Percentiles rank a stretch among this genome's conserved stretches.
phyloP scores from a whole-genome alignment of 768 basidiomycete species.

The Chiua virens region DNA sequence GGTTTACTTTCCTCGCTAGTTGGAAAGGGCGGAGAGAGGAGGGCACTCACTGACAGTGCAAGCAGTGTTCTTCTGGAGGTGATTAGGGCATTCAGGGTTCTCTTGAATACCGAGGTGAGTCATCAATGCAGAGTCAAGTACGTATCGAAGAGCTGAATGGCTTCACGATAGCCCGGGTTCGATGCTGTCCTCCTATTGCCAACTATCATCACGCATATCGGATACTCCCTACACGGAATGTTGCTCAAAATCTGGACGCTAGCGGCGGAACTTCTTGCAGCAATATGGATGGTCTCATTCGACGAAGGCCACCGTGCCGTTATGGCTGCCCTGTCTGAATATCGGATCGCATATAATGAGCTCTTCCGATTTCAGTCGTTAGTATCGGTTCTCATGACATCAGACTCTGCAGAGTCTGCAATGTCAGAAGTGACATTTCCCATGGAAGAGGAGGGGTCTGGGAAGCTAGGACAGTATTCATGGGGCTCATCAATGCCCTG shows the following conservation, averaged over 20 bases:
- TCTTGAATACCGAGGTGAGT: conserved; percentile 81
- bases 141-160: neutral
- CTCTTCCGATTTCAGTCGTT: conserved; percentile 79
- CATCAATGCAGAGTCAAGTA: neutral
- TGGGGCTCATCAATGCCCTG: conserved; percentile 80
- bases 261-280: conserved; percentile 78
- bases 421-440: conserved; percentile 34
- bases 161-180: conserved; percentile 63
- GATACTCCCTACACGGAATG: conserved; percentile 65
- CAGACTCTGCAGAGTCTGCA: conserved; percentile 42
- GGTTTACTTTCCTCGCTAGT: conserved; percentile 59
- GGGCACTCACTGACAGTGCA: conserved; percentile 61
- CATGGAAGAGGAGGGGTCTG: conserved; percentile 70
- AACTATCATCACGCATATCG: conserved; percentile 67
- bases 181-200: conserved; percentile 61
- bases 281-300: conserved; percentile 73
- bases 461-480: conserved; percentile 75
- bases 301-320: conserved; percentile 73
- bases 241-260: conserved; percentile 69
- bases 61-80: conserved; percentile 68
- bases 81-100: conserved; percentile 75
- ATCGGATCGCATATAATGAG: conserved; percentile 67
- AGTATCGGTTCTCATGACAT: conserved; percentile 58
- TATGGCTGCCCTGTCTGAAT: conserved; percentile 78
- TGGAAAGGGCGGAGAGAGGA: conserved; percentile 64